Evolutionary conservation across 148 eudicot species (phyloP).

Genomic region (Silene latifolia): DNA sequence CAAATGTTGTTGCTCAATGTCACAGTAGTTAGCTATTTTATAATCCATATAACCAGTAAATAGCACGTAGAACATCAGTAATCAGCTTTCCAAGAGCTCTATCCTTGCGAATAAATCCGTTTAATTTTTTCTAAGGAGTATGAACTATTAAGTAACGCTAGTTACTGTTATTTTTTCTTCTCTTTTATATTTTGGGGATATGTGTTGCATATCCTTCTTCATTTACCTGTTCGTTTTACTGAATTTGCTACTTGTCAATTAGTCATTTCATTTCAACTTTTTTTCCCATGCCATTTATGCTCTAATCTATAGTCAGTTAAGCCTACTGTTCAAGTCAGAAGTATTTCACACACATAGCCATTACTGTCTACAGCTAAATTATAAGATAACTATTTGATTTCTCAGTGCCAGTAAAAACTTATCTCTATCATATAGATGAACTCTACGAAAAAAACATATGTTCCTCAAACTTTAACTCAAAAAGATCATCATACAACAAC

Average conservation of each 20-base stretch:
- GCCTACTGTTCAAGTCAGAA: too few species aligned
- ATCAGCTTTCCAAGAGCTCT: neutral
- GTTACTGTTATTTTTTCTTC: neutral
- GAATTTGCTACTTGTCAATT: neutral
- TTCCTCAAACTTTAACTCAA: neutral
- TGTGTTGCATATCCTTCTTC: too few species aligned
- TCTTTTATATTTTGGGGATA: neutral
- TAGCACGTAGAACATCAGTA: neutral
- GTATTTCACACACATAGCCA: neutral
- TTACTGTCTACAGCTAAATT: neutral
- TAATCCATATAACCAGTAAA: neutral
- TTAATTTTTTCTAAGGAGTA: neutral
- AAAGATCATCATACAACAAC: neutral
- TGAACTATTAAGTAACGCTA: too few species aligned
- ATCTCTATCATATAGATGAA: neutral
- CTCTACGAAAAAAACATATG: neutral
- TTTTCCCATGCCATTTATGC: neutral
- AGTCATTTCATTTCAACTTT: neutral
- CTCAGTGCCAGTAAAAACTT: neutral
- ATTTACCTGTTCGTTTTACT: neutral
- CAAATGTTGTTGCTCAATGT: neutral
- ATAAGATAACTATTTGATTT: neutral
- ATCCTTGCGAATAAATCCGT: neutral
- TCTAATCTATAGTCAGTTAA: neutral
- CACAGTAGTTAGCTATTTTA: neutral